Percentiles rank a stretch among this genome's conserved stretches.
phyloP scores from a whole-genome alignment of 495 filamentous ascomycete genomes.

The Thermothielavioides terrestris region DNA sequence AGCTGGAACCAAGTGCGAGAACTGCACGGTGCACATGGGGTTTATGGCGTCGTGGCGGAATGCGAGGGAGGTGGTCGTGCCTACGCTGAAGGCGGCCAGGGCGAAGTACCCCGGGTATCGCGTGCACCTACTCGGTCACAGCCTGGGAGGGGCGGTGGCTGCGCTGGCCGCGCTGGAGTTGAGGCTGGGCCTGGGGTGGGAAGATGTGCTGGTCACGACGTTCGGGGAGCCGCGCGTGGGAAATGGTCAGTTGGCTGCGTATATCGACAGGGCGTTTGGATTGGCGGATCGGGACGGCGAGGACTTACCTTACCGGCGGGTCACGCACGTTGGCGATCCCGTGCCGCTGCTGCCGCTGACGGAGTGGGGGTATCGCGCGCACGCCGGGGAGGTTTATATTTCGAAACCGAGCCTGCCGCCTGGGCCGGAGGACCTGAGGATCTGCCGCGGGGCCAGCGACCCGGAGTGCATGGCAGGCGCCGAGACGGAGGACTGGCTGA shows the following conservation, averaged over 20 bases:
- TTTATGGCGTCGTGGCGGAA: constrained; percentile 78
- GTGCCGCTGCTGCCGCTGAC: constrained; percentile 77
- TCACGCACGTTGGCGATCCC: constrained; percentile 82
- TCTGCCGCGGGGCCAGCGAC: constrained; percentile 67
- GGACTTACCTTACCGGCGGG: constrained; percentile 53
- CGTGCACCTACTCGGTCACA: constrained; percentile 78
- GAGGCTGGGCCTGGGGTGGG: constrained; percentile 48
- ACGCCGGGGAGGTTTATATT: constrained; percentile 84
- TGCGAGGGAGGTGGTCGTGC: constrained; percentile 56
- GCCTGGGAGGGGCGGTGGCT: constrained; percentile 86
- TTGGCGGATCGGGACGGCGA: constrained; percentile 27
- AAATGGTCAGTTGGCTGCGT: constrained; percentile 61
- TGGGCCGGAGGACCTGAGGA: constrained; percentile 51
- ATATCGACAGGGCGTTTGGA: constrained; percentile 58
- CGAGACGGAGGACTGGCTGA: constrained; percentile 25
- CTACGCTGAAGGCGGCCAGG: constrained; percentile 46
- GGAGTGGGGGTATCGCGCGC: constrained; percentile 81
- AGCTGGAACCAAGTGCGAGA: constrained; percentile 45
- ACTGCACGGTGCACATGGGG: constrained; percentile 88
- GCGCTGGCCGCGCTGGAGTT: constrained; percentile 74
- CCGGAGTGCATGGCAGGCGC: constrained; percentile 56
- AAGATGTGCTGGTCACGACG: constrained; percentile 65
- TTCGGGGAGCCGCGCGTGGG: constrained; percentile 88
- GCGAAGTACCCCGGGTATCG: constrained; percentile 58
- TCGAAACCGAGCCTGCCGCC: constrained; percentile 60